Percentiles rank a stretch among this genome's conserved stretches.
Evolutionary conservation across 2,329 filamentous ascomycete genomes (phyloP).

Genomic region (Cladosporium sphaerospermum): DNA sequence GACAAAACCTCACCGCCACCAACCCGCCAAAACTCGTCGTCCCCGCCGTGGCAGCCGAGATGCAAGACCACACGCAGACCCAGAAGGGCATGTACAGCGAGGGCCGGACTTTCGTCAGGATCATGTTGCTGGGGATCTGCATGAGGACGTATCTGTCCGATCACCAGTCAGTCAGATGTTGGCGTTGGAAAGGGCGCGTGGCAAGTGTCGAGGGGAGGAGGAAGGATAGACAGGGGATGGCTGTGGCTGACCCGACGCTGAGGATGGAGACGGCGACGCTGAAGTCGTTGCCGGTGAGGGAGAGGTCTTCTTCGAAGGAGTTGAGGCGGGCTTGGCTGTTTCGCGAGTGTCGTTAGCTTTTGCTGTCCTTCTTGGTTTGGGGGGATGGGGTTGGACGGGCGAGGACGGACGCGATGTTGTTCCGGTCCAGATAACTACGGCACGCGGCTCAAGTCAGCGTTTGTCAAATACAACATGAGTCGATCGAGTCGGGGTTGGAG

Average conservation of each 20-base stretch:
- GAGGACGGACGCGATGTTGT: background rate
- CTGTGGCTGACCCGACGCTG: background rate
- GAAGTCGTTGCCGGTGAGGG: constrained; percentile 51
- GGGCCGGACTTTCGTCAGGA: constrained; percentile 39
- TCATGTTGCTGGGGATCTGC: constrained; percentile 40
- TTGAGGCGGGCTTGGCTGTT: constrained; percentile 18
- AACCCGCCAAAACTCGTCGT: constrained; percentile 21
- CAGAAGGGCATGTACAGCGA: constrained; percentile 36
- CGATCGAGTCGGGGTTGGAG: too few relatives aligned
- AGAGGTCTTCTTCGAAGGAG: constrained; percentile 47
- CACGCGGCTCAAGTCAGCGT: too few relatives aligned
- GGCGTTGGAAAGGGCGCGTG: too few relatives aligned
- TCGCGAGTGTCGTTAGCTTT: background rate
- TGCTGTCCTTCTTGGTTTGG: background rate
- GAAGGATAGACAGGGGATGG: too few relatives aligned
- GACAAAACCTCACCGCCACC: constrained; percentile 18
- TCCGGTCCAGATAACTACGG: constrained; percentile 23
- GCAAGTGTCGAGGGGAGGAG: too few relatives aligned
- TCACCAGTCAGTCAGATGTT: too few relatives aligned
- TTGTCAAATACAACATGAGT: background rate
- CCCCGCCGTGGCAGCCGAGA: constrained; percentile 18
- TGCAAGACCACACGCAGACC: constrained; percentile 27
- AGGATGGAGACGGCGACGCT: constrained; percentile 49
- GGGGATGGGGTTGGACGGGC: background rate
- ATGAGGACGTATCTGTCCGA: constrained; percentile 39